Evolutionary conservation across 2,329 filamentous ascomycete genomes (phyloP).

Genomic region (Neocucurbitaria cava): DNA sequence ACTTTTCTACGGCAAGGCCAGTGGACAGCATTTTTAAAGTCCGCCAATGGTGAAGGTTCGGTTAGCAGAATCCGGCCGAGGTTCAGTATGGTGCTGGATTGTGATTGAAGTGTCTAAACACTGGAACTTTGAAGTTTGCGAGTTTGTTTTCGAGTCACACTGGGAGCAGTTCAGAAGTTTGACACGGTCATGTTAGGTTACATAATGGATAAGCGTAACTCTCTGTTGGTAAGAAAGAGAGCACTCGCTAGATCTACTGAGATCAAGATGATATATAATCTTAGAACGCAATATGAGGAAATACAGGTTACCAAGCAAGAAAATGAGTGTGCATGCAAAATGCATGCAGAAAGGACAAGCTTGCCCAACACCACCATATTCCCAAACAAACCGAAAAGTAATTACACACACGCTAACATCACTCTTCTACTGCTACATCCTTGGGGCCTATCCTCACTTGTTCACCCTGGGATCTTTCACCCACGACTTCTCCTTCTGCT

Average conservation of each 20-base stretch:
- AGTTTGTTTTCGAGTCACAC: neutral
- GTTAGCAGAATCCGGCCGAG: neutral
- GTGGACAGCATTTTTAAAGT: neutral
- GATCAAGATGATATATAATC: neutral
- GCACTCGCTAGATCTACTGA: neutral
- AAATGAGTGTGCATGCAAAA: neutral
- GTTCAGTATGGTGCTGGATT: neutral
- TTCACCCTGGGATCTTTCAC: neutral
- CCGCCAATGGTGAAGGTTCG: neutral
- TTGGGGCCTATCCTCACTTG: too few species aligned
- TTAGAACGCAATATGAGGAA: neutral
- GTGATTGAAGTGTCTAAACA: neutral
- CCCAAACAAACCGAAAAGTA: neutral
- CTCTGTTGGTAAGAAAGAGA: neutral
- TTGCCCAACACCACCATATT: conserved; percentile 9
- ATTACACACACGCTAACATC: neutral
- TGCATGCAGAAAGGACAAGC: conserved; percentile 8
- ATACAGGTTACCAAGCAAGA: neutral
- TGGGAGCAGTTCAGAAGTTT: neutral
- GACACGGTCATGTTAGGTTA: neutral
- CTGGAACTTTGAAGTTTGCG: neutral
- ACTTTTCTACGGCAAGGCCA: neutral
- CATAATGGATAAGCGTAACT: neutral
- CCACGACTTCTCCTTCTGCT: neutral
- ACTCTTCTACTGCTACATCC: neutral